Evolutionary conservation across 352 stramenopile genomes (phyloP), one percentile per base, ranked within the genome.

Genomic region (Phytopythium boreale): DNA sequence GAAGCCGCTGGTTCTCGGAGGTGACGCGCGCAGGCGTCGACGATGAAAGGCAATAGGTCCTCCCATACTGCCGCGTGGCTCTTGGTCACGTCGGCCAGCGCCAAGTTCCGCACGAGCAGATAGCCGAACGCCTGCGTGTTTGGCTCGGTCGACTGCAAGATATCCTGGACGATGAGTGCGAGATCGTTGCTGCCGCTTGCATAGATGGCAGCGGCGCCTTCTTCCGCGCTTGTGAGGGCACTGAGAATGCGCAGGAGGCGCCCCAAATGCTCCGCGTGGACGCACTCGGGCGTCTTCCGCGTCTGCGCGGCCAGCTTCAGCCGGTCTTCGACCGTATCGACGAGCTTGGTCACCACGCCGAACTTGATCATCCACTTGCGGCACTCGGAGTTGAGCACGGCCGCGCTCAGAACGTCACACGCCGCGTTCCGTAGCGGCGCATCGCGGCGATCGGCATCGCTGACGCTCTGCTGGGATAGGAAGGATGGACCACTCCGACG

Each of bases 21-120:
- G 8, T 62, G 59, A 19, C 49, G 57, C 24, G 73, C 49, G 47
- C 64, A 77, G 20, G 63, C 55, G 17, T 39, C 65, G 47, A 89
- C 46, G 43, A 89, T 60, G 26, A 57, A 37, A 43, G 84, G 64
- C 29, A 91, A 43, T 10, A 73, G 41, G 5, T 72, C 58, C 47
- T 90, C 80, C 80, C 80, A 92, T n/a, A 90, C 26, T 0, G 71
- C 69, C 44, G 87, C 82, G 58, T 90, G 65, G 67, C 70, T 87
- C 52, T 80, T 88, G 24, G 79, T 70, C 20, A 72, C 53, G 59
- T 77, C 68, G n/a, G 77, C 82, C 6, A 89, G 67, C 27, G 79
- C 74, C 55, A 92, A 69, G 56, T 92, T 90, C 31, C 83, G 77
- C 34, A 92, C 14, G 10, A 89, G 75, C 31, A 89, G 67, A 34